These are phyloP conservation scores for Talaromyces rugulosus DNA, from an alignment of 2,329 filamentous ascomycete genomes.

Conservation along the genomic window DNA sequence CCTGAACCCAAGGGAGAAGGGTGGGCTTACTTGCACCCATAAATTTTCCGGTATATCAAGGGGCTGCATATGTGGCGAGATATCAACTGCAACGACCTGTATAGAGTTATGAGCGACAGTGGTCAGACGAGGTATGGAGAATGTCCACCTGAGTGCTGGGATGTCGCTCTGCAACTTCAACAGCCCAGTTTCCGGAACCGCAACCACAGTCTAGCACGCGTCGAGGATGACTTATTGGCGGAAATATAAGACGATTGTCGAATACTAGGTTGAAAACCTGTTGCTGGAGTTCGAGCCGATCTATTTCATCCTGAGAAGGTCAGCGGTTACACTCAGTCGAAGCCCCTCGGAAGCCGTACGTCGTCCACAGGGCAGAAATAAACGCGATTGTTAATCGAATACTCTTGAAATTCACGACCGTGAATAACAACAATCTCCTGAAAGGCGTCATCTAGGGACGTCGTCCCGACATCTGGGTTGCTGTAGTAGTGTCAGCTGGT, in stretches of 20 bases:
- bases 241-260: slow-evolving; percentile 64
- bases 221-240: slow-evolving; percentile 55
- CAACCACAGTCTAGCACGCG: slow-evolving; percentile 69
- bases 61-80: slow-evolving; percentile 65
- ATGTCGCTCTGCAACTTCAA: slow-evolving; percentile 61
- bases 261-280: slow-evolving; percentile 60
- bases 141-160: slow-evolving; percentile 59
- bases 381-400: slow-evolving; percentile 60
- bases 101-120: slow-evolving; percentile 7
- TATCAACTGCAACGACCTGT: slow-evolving; percentile 67
- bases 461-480: slow-evolving; percentile 44
- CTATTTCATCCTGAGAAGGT: slow-evolving; percentile 59
- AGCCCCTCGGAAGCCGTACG: slow-evolving; percentile 40
- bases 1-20: neutral
- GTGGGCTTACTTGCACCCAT: slow-evolving; percentile 54
- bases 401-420: slow-evolving; percentile 63
- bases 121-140: neutral
- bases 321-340: slow-evolving; percentile 3
- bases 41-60: slow-evolving; percentile 63
- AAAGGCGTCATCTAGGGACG: slow-evolving; percentile 54
- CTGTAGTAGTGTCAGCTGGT: slow-evolving; percentile 28
- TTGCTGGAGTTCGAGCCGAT: slow-evolving; percentile 62
- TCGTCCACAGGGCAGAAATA: slow-evolving; percentile 70
- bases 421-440: slow-evolving; percentile 57
- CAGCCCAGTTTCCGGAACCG: slow-evolving; percentile 67